phyloP scores from a whole-genome alignment of 257 asterid species.

The Capsicum chinense region DNA sequence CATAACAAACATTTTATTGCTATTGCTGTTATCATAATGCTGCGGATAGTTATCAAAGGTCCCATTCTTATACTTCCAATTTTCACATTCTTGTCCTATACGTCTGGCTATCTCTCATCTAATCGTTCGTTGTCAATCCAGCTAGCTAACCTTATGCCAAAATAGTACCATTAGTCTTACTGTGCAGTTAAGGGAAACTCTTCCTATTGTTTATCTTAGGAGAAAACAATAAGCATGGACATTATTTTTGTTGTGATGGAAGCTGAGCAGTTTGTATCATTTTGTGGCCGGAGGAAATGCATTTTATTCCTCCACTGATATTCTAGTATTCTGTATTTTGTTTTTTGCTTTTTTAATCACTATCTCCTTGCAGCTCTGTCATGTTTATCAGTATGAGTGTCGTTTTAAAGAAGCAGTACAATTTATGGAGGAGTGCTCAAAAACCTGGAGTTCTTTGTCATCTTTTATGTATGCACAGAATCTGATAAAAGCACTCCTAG shows the following conservation, averaged over 20 bases:
- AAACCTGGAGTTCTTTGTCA: constrained; percentile 77
- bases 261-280: not conserved
- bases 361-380: constrained; percentile 76
- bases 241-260: not conserved
- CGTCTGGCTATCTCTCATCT: not conserved
- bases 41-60: not conserved
- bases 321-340: not conserved
- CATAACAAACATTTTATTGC: not conserved
- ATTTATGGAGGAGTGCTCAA: constrained; percentile 82
- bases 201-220: not conserved
- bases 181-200: not conserved
- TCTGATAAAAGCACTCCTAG: constrained; percentile 3
- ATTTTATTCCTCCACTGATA: constrained; percentile 4
- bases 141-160: not conserved
- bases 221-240: not conserved
- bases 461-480: constrained; percentile 73
- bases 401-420: constrained; percentile 89
- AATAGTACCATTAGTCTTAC: not conserved
- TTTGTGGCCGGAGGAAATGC: not conserved
- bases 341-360: constrained; percentile 20
- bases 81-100: not conserved
- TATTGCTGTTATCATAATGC: constrained; percentile 10
- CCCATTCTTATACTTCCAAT: not conserved
- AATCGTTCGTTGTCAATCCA: not conserved
- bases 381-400: constrained; percentile 85